Conservation (phyloP, 345 rosid species). For the Erucastrum elatum region DNA sequence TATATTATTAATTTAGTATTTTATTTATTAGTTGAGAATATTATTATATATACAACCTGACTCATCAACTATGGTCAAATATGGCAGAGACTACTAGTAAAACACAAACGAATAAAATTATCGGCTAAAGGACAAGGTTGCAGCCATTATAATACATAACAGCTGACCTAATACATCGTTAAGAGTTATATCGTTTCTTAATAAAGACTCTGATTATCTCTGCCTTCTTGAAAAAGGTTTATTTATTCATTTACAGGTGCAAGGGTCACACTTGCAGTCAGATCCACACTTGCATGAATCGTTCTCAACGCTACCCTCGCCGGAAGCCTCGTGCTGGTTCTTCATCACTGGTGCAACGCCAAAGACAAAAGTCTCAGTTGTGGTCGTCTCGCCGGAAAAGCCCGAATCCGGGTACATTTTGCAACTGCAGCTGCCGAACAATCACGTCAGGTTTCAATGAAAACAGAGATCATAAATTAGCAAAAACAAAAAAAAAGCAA, state of each 20-base stretch:
- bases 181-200: neutral
- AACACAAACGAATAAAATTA: neutral
- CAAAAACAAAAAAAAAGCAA: neutral
- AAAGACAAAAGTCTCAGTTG: constrained; percentile 48
- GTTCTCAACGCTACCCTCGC: constrained; percentile 53
- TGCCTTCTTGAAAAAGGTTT: neutral
- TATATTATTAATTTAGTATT: neutral
- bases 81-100: constrained; percentile 13
- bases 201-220: constrained; percentile 4
- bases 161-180: constrained; percentile 19
- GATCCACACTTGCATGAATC: constrained; percentile 82
- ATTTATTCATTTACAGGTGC: constrained; percentile 67
- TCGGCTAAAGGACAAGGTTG: constrained; percentile 5
- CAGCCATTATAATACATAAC: constrained; percentile 24
- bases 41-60: constrained; percentile 6
- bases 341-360: constrained; percentile 57
- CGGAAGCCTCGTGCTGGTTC: constrained; percentile 49
- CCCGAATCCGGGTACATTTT: constrained; percentile 38
- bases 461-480: neutral
- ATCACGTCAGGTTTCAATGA: neutral
- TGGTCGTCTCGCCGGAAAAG: constrained; percentile 46
- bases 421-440: constrained; percentile 7
- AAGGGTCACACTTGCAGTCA: constrained; percentile 84
- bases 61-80: neutral
- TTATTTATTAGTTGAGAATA: neutral